Conservation (phyloP, 2,329 filamentous ascomycete genomes). For the Pseudomassariella vexata region DNA sequence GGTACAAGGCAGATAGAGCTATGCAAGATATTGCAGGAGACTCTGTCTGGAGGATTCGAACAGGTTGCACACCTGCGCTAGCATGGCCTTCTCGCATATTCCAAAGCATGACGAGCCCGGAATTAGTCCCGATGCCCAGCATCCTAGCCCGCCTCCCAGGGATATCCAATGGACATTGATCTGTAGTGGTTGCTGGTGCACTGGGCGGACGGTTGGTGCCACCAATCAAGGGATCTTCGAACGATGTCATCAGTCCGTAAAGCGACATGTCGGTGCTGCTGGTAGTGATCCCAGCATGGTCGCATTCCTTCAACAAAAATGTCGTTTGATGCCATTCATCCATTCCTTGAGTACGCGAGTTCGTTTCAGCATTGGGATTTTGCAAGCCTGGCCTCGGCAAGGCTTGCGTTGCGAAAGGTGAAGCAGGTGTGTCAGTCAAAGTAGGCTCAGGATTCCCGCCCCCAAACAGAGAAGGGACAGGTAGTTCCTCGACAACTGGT, state of each 20-base stretch:
- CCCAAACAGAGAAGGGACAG: constrained; percentile 25
- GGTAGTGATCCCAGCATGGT: constrained; percentile 59
- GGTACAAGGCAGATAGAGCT: constrained; percentile 76
- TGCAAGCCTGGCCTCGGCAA: constrained; percentile 17
- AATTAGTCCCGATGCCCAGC: constrained; percentile 73
- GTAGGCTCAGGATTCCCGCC: constrained; percentile 14
- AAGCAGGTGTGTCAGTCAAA: constrained; percentile 9
- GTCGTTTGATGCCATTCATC: constrained; percentile 64
- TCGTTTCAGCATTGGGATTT: constrained; percentile 11
- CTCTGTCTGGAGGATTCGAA: constrained; percentile 83
- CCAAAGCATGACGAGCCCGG: constrained; percentile 76
- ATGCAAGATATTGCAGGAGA: constrained; percentile 82
- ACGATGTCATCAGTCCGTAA: constrained; percentile 62
- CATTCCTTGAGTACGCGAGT: constrained; percentile 19
- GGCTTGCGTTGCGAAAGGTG: constrained; percentile 13
- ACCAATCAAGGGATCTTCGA: constrained; percentile 73
- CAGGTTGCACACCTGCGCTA: constrained; percentile 57
- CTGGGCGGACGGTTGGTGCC: constrained; percentile 36
- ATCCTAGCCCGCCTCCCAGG: constrained; percentile 81
- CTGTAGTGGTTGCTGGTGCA: constrained; percentile 42
- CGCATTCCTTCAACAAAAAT: constrained; percentile 56
- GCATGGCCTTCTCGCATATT: constrained; percentile 65
- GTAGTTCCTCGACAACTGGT: constrained; percentile 5
- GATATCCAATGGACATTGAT: constrained; percentile 50
- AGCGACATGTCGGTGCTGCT: constrained; percentile 69